These are phyloP conservation scores for Madurella mycetomatis DNA, from an alignment of 2,329 filamentous ascomycete genomes.

Conservation along the genomic window DNA sequence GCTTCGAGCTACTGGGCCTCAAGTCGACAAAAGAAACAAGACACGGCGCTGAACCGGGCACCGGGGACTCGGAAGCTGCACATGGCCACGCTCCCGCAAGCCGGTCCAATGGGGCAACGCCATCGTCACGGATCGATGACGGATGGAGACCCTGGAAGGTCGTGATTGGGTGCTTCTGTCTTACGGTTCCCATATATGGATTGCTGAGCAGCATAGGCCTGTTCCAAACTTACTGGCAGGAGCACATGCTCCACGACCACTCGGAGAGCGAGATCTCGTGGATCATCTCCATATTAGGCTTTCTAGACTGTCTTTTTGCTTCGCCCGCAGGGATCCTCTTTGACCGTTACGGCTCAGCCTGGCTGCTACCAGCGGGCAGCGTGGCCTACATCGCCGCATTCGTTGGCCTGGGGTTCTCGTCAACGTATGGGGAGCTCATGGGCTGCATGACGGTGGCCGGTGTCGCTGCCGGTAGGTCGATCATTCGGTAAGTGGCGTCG, in stretches of 20 bases:
- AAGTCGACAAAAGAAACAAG: conserved; percentile 1
- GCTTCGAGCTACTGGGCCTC: neutral
- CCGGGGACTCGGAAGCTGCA: conserved; percentile 11
- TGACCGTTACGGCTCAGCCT: conserved; percentile 22
- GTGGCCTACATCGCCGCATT: conserved; percentile 25
- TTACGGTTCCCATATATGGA: conserved; percentile 27
- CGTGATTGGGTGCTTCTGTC: conserved; percentile 23
- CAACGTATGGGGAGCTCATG: conserved; percentile 29
- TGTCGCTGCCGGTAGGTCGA: conserved; percentile 23
- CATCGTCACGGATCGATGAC: conserved; percentile 8
- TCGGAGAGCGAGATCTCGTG: conserved; percentile 25
- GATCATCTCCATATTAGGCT: conserved; percentile 30
- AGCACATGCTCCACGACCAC: conserved; percentile 21
- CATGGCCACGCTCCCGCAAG: neutral
- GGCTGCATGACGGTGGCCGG: conserved; percentile 29
- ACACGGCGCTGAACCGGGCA: neutral
- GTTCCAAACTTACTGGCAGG: conserved; percentile 29
- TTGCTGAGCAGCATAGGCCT: conserved; percentile 29
- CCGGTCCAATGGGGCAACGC: neutral
- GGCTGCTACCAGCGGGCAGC: conserved; percentile 22
- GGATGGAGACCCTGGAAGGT: conserved; percentile 22
- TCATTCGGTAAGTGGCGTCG: neutral
- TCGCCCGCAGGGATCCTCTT: conserved; percentile 23
- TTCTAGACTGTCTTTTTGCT: conserved; percentile 27
- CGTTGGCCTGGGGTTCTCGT: conserved; percentile 28